Conservation (phyloP, 805 yeast genomes). For the Nakazawaea populi region DNA sequence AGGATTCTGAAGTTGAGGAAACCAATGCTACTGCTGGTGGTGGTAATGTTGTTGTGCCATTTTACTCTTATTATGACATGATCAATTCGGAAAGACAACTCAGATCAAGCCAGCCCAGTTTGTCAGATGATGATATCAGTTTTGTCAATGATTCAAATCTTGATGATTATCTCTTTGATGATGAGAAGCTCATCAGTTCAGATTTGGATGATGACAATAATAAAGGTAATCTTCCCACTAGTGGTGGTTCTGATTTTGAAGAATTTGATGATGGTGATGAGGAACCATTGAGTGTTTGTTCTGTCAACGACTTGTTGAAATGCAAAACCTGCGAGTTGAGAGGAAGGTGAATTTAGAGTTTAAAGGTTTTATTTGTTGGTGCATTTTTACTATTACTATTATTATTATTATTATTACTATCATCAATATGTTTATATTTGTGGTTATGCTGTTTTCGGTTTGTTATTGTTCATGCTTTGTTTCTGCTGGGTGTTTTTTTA, state of each 20-base stretch:
- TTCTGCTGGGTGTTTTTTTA: too few relatives aligned
- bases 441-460: too few relatives aligned
- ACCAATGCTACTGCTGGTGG: background rate
- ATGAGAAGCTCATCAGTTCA: background rate
- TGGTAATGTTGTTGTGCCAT: slow-evolving; percentile 1
- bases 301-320: slow-evolving; percentile 19
- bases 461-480: background rate
- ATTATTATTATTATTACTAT: too few relatives aligned
- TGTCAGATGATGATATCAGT: background rate
- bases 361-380: background rate
- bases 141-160: background rate
- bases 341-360: background rate
- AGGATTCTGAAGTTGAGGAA: background rate
- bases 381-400: too few relatives aligned
- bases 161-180: background rate
- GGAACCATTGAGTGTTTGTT: slow-evolving; percentile 18
- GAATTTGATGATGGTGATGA: background rate
- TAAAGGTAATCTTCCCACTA: too few relatives aligned
- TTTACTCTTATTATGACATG: slow-evolving; percentile 9
- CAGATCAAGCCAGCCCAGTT: background rate
- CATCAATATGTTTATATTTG: background rate
- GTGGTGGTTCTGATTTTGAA: background rate
- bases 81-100: background rate
- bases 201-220: background rate
- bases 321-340: slow-evolving; percentile 16